Evolutionary conservation across 306 rosid species (phyloP), one percentile per base, ranked within the genome.

Genomic region (Glycyrrhiza uralensis): DNA sequence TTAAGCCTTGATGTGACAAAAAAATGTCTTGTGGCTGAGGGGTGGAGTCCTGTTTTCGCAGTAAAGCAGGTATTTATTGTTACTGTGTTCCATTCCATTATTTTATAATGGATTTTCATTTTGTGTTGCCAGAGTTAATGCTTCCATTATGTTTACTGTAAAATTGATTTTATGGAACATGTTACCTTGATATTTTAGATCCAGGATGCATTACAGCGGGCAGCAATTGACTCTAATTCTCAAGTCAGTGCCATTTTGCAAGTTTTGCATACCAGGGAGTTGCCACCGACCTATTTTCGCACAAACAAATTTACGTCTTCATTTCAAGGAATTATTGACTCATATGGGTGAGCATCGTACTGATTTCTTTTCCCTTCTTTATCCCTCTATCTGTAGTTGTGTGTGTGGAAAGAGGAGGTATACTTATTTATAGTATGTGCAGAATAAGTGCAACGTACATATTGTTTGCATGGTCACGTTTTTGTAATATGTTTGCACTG

Each of bases 21-120:
- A 83, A 91, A 93, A 74, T 93, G 98, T 85, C 90, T 93, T 7
- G 98, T 93, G 60, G 98, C 85, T 58, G 98, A 93, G 83, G 97
- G 97, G 49, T 93, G 98, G 98, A 85, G 97, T 85, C 98, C 98
- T 55, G 66, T 87, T 77, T 87, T 87, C 86, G 97, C 91, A 38
- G 59, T 89, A 78, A 87, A 87, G 74, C 94, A 89, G 98, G 98
- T 89, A 79, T 62, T 33, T 26, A 17, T 74, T 36, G 30, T 51
- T 60, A 26, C 6, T 65, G 64, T 32, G 55, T 6, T 63, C 33
- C 57, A 60, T 6, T 63, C 33, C 57, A 60, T 18, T 35, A 60
- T 55, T 70, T 69, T 3, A n/a, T 36, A 36, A 15, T 54, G 60
- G 36, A 2, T 58, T 64, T 66, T 72, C 33, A 63, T 51, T 79